These are phyloP conservation scores for Voacanga thouarsii DNA, from an alignment of 257 asterid species.

Conservation along the genomic window DNA sequence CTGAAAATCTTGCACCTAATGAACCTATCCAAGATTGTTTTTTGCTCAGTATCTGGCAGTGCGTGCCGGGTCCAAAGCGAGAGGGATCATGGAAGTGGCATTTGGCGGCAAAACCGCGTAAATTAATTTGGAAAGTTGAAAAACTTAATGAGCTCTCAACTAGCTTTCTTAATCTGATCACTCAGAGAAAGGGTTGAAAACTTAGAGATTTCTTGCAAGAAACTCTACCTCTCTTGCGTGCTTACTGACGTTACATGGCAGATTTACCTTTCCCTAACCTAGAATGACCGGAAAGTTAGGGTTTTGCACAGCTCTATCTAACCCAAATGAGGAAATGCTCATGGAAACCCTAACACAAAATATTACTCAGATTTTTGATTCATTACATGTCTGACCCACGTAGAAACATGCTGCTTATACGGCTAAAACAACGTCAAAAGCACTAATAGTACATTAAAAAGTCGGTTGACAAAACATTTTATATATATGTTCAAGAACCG, in stretches of 20 bases:
- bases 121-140: background rate
- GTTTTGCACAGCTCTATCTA: slow-evolving; percentile 7
- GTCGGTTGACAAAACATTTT: slow-evolving; percentile 28
- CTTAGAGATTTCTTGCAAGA: slow-evolving; percentile 17
- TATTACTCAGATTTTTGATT: slow-evolving; percentile 9
- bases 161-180: background rate
- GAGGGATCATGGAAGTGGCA: background rate
- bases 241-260: background rate
- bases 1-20: background rate
- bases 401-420: slow-evolving; percentile 20
- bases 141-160: background rate
- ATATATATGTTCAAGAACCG: slow-evolving; percentile 16
- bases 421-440: slow-evolving; percentile 22
- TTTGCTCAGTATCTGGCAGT: background rate
- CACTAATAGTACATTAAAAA: slow-evolving; percentile 8
- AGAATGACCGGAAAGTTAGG: slow-evolving; percentile 12
- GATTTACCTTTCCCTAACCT: background rate
- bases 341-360: slow-evolving; percentile 9
- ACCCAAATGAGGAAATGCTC: background rate
- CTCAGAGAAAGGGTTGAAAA: background rate
- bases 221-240: slow-evolving; percentile 7
- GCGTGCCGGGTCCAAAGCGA: too few species aligned
- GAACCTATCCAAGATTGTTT: background rate
- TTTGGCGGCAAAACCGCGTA: slow-evolving; percentile 11
- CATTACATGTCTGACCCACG: slow-evolving; percentile 10